Evolutionary conservation across 2,329 filamentous ascomycete genomes (phyloP), one percentile per base, ranked within the genome.

Genomic region (Scedosporium minutisporum): DNA sequence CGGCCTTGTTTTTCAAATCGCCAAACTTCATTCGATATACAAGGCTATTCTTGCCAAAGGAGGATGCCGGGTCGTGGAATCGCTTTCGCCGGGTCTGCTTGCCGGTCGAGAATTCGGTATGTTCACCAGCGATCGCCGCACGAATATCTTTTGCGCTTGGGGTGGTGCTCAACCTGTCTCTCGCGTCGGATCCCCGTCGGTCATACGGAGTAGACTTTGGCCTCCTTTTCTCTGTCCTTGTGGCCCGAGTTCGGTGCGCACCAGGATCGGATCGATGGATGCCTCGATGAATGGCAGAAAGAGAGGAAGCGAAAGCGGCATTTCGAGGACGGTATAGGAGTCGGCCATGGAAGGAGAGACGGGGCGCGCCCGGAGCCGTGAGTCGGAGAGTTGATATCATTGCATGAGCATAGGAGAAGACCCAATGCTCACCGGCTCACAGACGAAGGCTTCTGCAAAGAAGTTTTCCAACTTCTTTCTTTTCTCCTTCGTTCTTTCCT

Each of bases 281-380:
- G 14, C 88, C 88, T 57, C 82, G 79, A 66, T 86, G 83, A 69
- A 92, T 91, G 53, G 87, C 88, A 9, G 87, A 88, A 64, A 90
- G 79, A 51, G 66, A 68, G 9, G 67, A 66, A 21, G 60, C 60
- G 33, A 57, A 25, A 14, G 48, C 58, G 27, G 10, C 48, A n/a
- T 61, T 18, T 58, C 55, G 63, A 57, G 57, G 60, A 33, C 51
- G 62, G 53, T 21, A 60, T 38, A 59, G 57, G 18, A 60, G 63
- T 59, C 63, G 65, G 62, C 48, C 48, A 57, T 21, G 60, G 21
- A 57, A 65, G 48, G n/a, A 62, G 62, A 61, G 61, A 66, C 66
- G 67, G 66, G 66, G 66, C 61, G 66, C 64, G 63, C 7, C 63
- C 53, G 48, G 61, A 58, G 27, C 25, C 59, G 18, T 14, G 25